Conservation (phyloP, 768 basidiomycete species). For the Lactarius vividus region DNA sequence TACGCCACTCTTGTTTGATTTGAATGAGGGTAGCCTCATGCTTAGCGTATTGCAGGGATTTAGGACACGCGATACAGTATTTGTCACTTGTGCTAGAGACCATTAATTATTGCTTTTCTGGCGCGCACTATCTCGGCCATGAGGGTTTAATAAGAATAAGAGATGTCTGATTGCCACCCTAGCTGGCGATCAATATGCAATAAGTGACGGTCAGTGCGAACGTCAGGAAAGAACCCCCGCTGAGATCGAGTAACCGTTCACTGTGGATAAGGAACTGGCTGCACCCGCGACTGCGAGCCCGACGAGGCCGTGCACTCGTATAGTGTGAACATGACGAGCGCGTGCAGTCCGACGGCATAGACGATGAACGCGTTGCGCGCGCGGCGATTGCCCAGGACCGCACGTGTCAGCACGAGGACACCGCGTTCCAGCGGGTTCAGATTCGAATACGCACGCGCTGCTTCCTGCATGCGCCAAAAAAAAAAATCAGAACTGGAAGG, state of each 20-base stretch:
- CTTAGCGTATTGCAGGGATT: neutral
- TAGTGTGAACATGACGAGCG: constrained; percentile 75
- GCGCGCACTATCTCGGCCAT: neutral
- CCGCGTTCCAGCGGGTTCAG: constrained; percentile 90
- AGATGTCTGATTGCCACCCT: constrained; percentile 4
- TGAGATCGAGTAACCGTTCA: constrained; percentile 11
- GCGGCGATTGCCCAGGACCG: constrained; percentile 84
- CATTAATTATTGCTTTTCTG: neutral
- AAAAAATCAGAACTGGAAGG: neutral
- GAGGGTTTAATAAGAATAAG: constrained; percentile 14
- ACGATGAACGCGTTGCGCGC: constrained; percentile 87
- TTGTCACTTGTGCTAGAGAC: neutral
- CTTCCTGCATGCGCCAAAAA: constrained; percentile 61
- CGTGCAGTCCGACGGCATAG: constrained; percentile 78
- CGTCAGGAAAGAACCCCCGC: neutral
- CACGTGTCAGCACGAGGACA: constrained; percentile 78
- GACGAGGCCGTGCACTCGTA: constrained; percentile 68
- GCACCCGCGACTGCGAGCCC: constrained; percentile 47
- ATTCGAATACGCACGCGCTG: constrained; percentile 86
- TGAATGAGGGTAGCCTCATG: neutral
- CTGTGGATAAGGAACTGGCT: constrained; percentile 46
- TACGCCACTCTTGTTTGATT: neutral
- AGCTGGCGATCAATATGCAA: neutral
- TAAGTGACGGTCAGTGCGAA: neutral
- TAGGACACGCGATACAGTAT: neutral